These are phyloP conservation scores for Hibiscus trionum DNA, from an alignment of 345 rosid species.

Conservation along the genomic window DNA sequence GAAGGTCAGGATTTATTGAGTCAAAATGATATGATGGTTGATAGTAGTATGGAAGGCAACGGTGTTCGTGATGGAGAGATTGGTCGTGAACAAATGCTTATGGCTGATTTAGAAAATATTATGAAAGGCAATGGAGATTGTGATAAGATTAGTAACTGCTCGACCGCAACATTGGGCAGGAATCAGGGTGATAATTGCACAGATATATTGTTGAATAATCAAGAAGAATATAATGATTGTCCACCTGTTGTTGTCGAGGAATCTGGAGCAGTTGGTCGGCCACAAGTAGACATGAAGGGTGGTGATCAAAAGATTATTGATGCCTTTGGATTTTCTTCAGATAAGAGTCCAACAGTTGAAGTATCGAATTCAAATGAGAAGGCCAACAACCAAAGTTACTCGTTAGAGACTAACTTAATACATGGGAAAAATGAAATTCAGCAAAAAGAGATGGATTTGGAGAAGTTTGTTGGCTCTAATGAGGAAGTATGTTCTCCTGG, in stretches of 20 bases:
- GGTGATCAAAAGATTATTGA: constrained; percentile 15
- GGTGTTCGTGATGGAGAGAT: constrained; percentile 24
- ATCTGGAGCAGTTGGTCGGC: constrained; percentile 11
- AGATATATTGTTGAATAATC: constrained; percentile 16
- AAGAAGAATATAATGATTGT: constrained; percentile 17
- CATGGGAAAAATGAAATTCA: constrained; percentile 18
- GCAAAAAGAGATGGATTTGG: constrained; percentile 28
- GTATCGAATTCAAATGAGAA: constrained; percentile 19
- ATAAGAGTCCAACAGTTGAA: constrained; percentile 14
- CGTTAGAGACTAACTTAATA: neutral
- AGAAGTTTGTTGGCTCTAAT: constrained; percentile 18
- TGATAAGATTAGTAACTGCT: constrained; percentile 20
- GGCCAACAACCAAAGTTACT: constrained; percentile 8
- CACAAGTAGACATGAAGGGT: constrained; percentile 18
- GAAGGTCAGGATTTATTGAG: constrained; percentile 18
- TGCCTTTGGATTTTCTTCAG: constrained; percentile 7
- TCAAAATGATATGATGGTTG: constrained; percentile 11
- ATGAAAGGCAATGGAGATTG: constrained; percentile 27
- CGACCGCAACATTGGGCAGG: constrained; percentile 8
- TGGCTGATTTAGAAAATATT: constrained; percentile 43
- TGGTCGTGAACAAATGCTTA: constrained; percentile 25
- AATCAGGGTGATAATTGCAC: constrained; percentile 16
- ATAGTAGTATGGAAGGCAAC: constrained; percentile 18
- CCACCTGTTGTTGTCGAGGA: constrained; percentile 18
- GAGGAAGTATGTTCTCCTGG: constrained; percentile 9